Evolutionary conservation across 371 early-diverging fungal genomes (phyloP).

Genomic region (Thermomucor indicae-seudaticae): DNA sequence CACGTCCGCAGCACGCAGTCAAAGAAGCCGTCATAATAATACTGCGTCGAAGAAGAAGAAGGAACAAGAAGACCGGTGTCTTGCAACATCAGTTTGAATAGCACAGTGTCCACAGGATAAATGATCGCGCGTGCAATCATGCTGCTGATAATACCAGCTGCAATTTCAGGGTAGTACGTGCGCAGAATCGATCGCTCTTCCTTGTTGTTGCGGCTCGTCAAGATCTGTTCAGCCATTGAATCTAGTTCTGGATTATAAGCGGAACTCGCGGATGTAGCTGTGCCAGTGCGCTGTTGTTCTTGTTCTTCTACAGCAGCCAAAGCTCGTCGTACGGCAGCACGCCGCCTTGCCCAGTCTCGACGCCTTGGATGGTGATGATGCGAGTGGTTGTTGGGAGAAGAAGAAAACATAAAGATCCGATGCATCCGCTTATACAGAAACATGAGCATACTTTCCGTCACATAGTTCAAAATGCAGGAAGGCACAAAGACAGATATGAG

Average conservation of each 20-base stretch:
- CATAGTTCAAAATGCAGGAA: constrained; percentile 41
- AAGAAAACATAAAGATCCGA: constrained; percentile 1
- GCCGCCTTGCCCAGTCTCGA: constrained; percentile 1
- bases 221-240: constrained; percentile 5
- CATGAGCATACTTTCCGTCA: constrained; percentile 48
- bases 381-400: not conserved
- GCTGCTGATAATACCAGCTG: constrained; percentile 50
- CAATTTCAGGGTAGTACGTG: constrained; percentile 58
- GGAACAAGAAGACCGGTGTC: constrained; percentile 43
- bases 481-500: constrained; percentile 45
- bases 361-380: too few species aligned
- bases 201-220: not conserved
- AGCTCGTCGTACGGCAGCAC: too few species aligned
- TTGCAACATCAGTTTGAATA: constrained; percentile 52
- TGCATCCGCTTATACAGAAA: constrained; percentile 43
- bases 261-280: constrained; percentile 3
- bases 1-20: constrained; percentile 34
- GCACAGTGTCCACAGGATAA: constrained; percentile 52
- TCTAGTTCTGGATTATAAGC: not conserved
- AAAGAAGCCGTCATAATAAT: constrained; percentile 44
- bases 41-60: constrained; percentile 33
- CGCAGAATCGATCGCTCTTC: constrained; percentile 29
- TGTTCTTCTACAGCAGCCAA: too few species aligned
- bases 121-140: constrained; percentile 45
- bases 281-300: constrained; percentile 12